A percentile compares a stretch with the other conserved stretches of the same genome.
phyloP scores from a whole-genome alignment of 495 filamentous ascomycete genomes.

The Tuber brumale region DNA sequence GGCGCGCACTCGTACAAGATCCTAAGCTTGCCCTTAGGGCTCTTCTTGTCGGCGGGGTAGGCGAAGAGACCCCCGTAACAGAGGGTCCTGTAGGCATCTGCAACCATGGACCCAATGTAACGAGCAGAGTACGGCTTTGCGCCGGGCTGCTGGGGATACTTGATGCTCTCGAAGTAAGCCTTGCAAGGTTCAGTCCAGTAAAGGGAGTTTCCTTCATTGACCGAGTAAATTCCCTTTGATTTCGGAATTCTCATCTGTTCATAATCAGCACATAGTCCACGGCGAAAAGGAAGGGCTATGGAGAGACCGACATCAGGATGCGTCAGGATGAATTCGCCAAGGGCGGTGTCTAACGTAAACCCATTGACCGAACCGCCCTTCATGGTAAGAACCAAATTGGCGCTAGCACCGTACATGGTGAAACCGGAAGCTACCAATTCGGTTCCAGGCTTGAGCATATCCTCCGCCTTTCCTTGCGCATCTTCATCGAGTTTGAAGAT shows the following conservation, averaged over 20 bases:
- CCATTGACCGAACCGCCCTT: slow-evolving; percentile 87
- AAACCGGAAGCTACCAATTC: slow-evolving; percentile 91
- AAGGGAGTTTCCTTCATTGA: slow-evolving; percentile 94
- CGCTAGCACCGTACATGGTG: slow-evolving; percentile 98
- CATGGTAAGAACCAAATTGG: slow-evolving; percentile 96
- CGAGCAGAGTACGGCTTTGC: slow-evolving; percentile 89
- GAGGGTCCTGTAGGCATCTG: slow-evolving; percentile 91
- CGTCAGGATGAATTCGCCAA: slow-evolving; percentile 97
- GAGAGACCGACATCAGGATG: slow-evolving; percentile 59
- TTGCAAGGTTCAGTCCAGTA: slow-evolving; percentile 92
- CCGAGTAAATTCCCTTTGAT: slow-evolving; percentile 83
- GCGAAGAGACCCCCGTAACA: slow-evolving; percentile 96
- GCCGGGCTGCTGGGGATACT: slow-evolving; percentile 60
- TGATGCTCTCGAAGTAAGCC: slow-evolving; percentile 80
- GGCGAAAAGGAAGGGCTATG: not conserved
- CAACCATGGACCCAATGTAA: slow-evolving; percentile 97
- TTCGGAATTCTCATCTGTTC: slow-evolving; percentile 68
- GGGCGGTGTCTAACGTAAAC: slow-evolving; percentile 90
- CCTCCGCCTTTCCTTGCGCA: slow-evolving; percentile 65
- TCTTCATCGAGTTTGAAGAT: slow-evolving; percentile 76
- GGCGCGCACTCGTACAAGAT: slow-evolving; percentile 98
- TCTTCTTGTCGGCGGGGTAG: slow-evolving; percentile 96
- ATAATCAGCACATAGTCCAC: slow-evolving; percentile 11
- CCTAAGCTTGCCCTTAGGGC: slow-evolving; percentile 91
- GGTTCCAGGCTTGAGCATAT: slow-evolving; percentile 79